phyloP scores from a whole-genome alignment of 345 rosid genomes.

The Gossypium rotundifolium region DNA sequence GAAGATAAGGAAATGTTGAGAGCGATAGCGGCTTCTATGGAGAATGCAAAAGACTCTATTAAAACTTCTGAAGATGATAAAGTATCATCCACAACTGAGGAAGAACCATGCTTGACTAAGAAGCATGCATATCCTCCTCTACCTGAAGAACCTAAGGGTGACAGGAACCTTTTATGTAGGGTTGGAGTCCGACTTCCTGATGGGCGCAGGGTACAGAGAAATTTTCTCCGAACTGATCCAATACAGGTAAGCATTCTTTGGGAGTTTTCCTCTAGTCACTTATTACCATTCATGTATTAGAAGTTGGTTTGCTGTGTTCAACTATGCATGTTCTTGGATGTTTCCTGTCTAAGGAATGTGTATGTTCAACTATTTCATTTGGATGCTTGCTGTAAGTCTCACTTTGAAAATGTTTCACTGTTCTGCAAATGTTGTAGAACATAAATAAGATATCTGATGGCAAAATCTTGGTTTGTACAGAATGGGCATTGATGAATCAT shows the following conservation, averaged over 20 bases:
- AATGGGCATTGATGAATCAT: not conserved
- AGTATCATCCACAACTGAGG: conserved; percentile 22
- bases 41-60: conserved; percentile 31
- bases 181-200: conserved; percentile 94
- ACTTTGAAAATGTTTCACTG: not conserved
- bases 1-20: conserved; percentile 56
- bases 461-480: not conserved
- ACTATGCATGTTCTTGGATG: conserved; percentile 1
- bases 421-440: not conserved
- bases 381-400: not conserved
- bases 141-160: conserved; percentile 89
- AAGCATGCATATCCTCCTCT: conserved; percentile 60
- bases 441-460: not conserved
- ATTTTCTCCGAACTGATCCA: conserved; percentile 67
- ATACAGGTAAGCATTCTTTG: conserved; percentile 44
- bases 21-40: conserved; percentile 68
- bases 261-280: not conserved
- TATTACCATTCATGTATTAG: not conserved
- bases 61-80: conserved; percentile 18
- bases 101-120: conserved; percentile 31
- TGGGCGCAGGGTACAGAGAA: conserved; percentile 84
- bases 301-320: not conserved
- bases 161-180: conserved; percentile 69
- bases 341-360: not conserved
- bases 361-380: not conserved